Evolutionary conservation across 257 asterid genomes (phyloP), one percentile per base, ranked within the genome.

Genomic region (Prunella vulgaris): DNA sequence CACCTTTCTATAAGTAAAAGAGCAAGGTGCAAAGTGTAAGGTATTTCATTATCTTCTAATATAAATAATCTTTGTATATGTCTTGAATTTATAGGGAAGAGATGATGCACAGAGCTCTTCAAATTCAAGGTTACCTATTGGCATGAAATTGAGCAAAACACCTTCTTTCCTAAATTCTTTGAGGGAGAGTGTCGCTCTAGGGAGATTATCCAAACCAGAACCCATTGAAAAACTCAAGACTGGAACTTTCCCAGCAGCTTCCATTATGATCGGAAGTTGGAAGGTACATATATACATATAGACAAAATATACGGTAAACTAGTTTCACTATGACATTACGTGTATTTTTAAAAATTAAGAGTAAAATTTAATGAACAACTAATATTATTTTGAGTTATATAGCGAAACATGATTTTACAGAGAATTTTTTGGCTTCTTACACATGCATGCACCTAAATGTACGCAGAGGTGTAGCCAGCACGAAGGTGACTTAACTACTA

Each of bases 401-500:
- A 25, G 28, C 3, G 28, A 25, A 25, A 25, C 28, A n/a, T 5
- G 37, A 0, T 32, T 32, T 32, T 1, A 1, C 1, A 9, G 10
- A 9, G 3, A 10, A 2, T 12, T 9, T n/a, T 21, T n/a, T n/a
- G n/a, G 1, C 20, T 46, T n/a, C 9, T 46, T 46, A 46, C 21
- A 46, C 9, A 46, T 46, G 21, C 20, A n/a, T 46, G 53, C 3
- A 5, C 5, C 53, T 46, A 46, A 44, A 44, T 15, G 21, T n/a
- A 5, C 5, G 64, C 80, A 91, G 96, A 79, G 83, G 66, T 12
- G n/a, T 0, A 77, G 90, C 4, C 69, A 15, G 69, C 72, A 84
- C 20, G 88, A 82, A 65, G 93, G 96, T 5, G 90, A 90, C 61
- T 74, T 92, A n/a, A 77, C 81, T 1, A 88, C 88, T 0, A 89